phyloP scores from a whole-genome alignment of 345 rosid species.

The Citrus cavaleriei region DNA sequence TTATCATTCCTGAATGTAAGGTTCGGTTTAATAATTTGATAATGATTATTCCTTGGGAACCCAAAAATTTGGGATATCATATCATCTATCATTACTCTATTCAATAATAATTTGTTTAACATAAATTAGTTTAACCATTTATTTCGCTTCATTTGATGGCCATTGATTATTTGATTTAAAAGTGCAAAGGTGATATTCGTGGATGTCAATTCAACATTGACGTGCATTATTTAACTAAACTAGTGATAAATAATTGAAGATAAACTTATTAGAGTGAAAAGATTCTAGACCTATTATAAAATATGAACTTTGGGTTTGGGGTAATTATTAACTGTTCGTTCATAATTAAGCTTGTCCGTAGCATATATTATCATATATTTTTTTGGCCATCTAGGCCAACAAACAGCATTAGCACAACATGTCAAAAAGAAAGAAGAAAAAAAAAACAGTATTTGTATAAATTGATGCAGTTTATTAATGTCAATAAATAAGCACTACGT shows the following conservation, averaged over 20 bases:
- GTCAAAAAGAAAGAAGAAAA: too few relatives aligned
- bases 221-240: not conserved
- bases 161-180: too few relatives aligned
- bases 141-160: not conserved
- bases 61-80: too few relatives aligned
- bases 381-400: too few relatives aligned
- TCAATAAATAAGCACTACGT: too few relatives aligned
- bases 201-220: not conserved
- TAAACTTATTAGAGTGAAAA: not conserved
- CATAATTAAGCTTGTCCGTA: too few relatives aligned
- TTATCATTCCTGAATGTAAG: too few relatives aligned
- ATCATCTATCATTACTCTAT: not conserved
- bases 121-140: not conserved
- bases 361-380: not conserved
- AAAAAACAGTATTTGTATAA: too few relatives aligned
- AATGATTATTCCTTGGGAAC: too few relatives aligned
- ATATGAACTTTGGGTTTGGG: not conserved
- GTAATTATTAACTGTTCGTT: not conserved
- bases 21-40: too few relatives aligned
- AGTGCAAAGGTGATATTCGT: not conserved
- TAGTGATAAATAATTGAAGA: not conserved
- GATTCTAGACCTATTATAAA: not conserved
- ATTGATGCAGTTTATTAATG: too few relatives aligned
- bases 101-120: not conserved
- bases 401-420: too few relatives aligned